Evolutionary conservation across 495 filamentous ascomycete species (phyloP).

Genomic region (Daldinia vernicosa): DNA sequence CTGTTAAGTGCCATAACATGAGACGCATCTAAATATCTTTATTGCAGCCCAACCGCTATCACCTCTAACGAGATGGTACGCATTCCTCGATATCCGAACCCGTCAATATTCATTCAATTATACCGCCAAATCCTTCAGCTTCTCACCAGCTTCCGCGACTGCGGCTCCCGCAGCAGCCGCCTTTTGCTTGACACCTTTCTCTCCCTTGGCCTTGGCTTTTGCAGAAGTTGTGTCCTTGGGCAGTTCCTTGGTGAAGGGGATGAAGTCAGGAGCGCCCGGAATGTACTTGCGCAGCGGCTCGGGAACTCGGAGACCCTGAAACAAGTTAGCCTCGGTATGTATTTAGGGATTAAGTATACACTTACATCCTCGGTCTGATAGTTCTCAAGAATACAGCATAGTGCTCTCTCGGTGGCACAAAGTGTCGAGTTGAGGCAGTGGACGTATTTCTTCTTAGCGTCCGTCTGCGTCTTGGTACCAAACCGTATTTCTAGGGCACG

Average conservation of each 20-base stretch:
- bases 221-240: constrained; percentile 63
- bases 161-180: constrained; percentile 27
- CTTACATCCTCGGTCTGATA: constrained; percentile 87
- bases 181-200: constrained; percentile 37
- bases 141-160: constrained; percentile 34
- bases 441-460: constrained; percentile 88
- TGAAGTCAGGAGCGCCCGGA: constrained; percentile 85
- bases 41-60: neutral
- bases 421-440: constrained; percentile 93
- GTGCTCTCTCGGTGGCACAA: constrained; percentile 89
- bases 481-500: constrained; percentile 87
- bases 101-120: constrained; percentile 10
- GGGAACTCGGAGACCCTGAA: constrained; percentile 82
- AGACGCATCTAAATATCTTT: constrained; percentile 9
- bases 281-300: constrained; percentile 91
- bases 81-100: neutral
- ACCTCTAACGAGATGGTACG: constrained; percentile 1
- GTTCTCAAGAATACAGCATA: constrained; percentile 96
- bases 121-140: constrained; percentile 38
- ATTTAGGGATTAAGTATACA: constrained; percentile 18
- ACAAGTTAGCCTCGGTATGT: constrained; percentile 18
- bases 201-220: constrained; percentile 55
- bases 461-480: constrained; percentile 79
- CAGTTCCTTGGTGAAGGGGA: constrained; percentile 85
- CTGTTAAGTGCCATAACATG: neutral